These are phyloP conservation scores for Erodium maritimum DNA, from an alignment of 345 rosid genomes.

Conservation along the genomic window DNA sequence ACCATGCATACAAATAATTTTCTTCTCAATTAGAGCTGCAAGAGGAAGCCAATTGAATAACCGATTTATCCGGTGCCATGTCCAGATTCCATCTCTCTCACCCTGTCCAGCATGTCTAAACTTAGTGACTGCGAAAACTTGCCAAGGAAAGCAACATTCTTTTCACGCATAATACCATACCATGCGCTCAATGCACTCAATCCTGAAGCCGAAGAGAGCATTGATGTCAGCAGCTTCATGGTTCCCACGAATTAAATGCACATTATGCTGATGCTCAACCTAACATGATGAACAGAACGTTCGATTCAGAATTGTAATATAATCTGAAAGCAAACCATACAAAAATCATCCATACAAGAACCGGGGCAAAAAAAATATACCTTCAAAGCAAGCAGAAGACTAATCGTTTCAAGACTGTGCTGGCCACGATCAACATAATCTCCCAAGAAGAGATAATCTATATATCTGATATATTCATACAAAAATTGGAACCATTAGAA, in stretches of 20 bases:
- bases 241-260: constrained; percentile 93
- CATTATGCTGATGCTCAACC: constrained; percentile 86
- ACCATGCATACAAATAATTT: constrained; percentile 98
- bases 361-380: constrained; percentile 23
- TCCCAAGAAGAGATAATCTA: constrained; percentile 96
- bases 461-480: constrained; percentile 53
- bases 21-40: constrained; percentile 92
- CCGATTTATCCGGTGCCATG: constrained; percentile 96
- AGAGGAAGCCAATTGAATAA: constrained; percentile 95
- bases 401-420: constrained; percentile 93
- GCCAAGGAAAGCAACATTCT: constrained; percentile 10
- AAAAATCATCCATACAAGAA: constrained; percentile 2
- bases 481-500: constrained; percentile 7
- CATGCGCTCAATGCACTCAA: constrained; percentile 98
- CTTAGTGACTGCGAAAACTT: constrained; percentile 9
- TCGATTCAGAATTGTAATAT: constrained; percentile 8
- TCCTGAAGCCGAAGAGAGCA: constrained; percentile 97
- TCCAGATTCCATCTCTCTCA: constrained; percentile 98
- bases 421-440: constrained; percentile 99
- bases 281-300: constrained; percentile 18
- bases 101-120: constrained; percentile 43
- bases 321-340: constrained; percentile 8
- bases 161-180: constrained; percentile 30
- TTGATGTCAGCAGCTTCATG: constrained; percentile 99
- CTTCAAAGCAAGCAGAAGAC: constrained; percentile 92